phyloP scores from a whole-genome alignment of 192 early-diverging fungal species.

The Coemansia sp. region DNA sequence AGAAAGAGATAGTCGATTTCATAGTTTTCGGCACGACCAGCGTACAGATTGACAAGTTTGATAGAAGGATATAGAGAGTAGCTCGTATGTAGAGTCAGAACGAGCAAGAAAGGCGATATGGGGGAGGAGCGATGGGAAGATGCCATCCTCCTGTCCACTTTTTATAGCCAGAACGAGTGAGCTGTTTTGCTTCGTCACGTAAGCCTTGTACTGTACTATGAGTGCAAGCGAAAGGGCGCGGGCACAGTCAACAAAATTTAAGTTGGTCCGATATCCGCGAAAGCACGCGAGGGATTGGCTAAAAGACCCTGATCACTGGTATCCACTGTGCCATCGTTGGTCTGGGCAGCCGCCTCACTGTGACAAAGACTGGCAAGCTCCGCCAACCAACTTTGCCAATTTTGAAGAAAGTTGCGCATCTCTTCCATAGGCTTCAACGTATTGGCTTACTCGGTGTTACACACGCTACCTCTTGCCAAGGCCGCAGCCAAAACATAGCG shows the following conservation, averaged over 20 bases:
- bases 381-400: neutral
- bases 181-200: neutral
- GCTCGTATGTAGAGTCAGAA: neutral
- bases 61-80: neutral
- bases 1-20: neutral
- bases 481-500: neutral
- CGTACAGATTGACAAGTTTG: conserved; percentile 5
- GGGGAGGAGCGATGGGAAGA: neutral
- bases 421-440: neutral
- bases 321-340: neutral
- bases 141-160: neutral
- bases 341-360: neutral
- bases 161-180: neutral
- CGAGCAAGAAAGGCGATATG: neutral
- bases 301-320: conserved; percentile 5
- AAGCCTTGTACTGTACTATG: neutral
- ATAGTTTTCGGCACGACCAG: conserved; percentile 13
- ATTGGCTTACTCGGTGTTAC: conserved; percentile 7
- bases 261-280: conserved; percentile 7
- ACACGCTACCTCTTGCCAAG: neutral
- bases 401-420: neutral
- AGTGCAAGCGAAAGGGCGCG: neutral
- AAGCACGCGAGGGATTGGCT: neutral
- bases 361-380: conserved; percentile 1
- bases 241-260: neutral